These are phyloP conservation scores for Axilococcus clingmanii DNA, from an alignment of 139 green algal genomes.

Conservation along the genomic window DNA sequence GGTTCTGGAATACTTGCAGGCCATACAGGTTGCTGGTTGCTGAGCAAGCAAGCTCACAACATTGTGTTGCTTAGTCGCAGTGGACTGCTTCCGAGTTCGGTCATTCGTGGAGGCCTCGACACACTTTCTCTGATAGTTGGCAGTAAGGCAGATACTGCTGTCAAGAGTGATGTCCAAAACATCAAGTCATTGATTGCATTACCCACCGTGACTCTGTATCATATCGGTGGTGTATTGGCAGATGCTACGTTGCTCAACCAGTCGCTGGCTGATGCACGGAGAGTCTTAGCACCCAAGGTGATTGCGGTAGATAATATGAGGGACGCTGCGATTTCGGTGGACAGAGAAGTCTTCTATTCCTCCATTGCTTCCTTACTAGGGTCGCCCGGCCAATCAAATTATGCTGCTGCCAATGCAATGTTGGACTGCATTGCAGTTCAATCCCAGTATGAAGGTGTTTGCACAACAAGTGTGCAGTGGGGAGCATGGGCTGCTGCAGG, in stretches of 20 bases:
- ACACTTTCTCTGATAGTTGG: background rate
- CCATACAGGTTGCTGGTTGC: slow-evolving; percentile 12
- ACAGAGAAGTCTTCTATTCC: slow-evolving; percentile 33
- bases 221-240: slow-evolving; percentile 61
- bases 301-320: slow-evolving; percentile 1
- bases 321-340: background rate
- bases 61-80: slow-evolving; percentile 11
- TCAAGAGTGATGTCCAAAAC: background rate
- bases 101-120: background rate
- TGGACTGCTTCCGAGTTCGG: slow-evolving; percentile 2
- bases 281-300: slow-evolving; percentile 35
- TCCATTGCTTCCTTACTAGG: slow-evolving; percentile 46
- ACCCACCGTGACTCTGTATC: slow-evolving; percentile 30
- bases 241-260: slow-evolving; percentile 61
- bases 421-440: slow-evolving; percentile 15
- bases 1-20: slow-evolving; percentile 19
- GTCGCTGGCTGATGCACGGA: slow-evolving; percentile 22
- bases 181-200: background rate
- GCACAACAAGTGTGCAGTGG: slow-evolving; percentile 32
- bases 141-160: background rate
- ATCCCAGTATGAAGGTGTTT: slow-evolving; percentile 10
- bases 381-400: slow-evolving; percentile 47
- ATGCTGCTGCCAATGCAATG: slow-evolving; percentile 41
- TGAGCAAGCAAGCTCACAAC: slow-evolving; percentile 2
- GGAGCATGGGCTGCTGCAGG: slow-evolving; percentile 40